Evolutionary conservation across 2,329 filamentous ascomycete genomes (phyloP), one percentile per base, ranked within the genome.

Genomic region (Aspergillus fructus): DNA sequence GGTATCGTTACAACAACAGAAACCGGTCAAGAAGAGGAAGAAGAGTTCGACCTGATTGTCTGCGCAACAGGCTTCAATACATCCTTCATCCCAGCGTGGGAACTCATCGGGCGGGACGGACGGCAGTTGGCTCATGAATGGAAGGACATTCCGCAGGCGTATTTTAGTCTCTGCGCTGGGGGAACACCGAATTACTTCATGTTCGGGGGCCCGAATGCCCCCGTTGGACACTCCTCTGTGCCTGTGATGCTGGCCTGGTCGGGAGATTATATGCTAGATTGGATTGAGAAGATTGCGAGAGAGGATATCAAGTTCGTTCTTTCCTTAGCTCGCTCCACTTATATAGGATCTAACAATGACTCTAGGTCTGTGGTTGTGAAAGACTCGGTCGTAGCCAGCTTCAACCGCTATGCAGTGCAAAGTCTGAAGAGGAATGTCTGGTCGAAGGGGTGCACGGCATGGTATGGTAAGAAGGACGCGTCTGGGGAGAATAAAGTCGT

Each of bases 61-160:
- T 77, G 74, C 59, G 73, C 74, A 7, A 79, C 76, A 0, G 76
- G 77, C 0, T 79, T 76, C 58, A 68, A 78, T 57, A 71, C 74
- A 8, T 68, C 68, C 9, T 77, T 72, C 37, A 63, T 64, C 1
- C 76, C 75, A 3, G 64, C 64, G 6, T 78, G 70, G 58, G 64
- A 69, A 13, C 53, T 76, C 2, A 62, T 73, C 13, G 69, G 78
- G 3, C 63, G 61, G 0, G 53, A 67, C 4, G 65, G 64, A 6
- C 49, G 58, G 41, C 56, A 49, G 1, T 56, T 72, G 8, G 53
- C 53, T 8, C 53, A 66, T 6, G 57, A 66, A 30, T 72, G 69
- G 65, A 51, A 49, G 24, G 42, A 62, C 0, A 49, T 50, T 1
- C 67, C 70, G 0, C 48, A 64, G 19, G 63, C 64, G 6, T 71